Percentiles rank a stretch among this genome's conserved stretches.
These are phyloP conservation scores for Ustulina deusta DNA, from an alignment of 2,329 filamentous ascomycete genomes.

Conservation along the genomic window DNA sequence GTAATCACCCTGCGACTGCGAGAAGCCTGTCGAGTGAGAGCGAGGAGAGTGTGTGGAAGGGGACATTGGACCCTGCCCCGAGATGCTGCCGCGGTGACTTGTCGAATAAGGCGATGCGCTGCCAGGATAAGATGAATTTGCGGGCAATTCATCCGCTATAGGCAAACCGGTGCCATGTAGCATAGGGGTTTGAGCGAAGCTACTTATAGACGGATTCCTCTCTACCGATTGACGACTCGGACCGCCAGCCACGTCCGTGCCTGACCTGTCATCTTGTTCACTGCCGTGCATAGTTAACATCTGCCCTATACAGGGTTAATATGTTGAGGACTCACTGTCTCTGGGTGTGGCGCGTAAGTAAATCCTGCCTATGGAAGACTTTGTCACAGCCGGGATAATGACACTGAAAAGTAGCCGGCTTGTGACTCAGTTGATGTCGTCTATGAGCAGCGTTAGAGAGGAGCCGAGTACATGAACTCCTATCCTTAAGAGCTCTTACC, in stretches of 20 bases:
- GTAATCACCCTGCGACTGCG: constrained; percentile 40
- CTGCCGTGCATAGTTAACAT: constrained; percentile 47
- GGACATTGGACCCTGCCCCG: constrained; percentile 47
- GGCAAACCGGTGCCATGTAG: constrained; percentile 34
- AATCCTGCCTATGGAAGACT: constrained; percentile 69
- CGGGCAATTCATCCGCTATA: constrained; percentile 43
- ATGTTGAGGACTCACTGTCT: constrained; percentile 58
- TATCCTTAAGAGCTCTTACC: constrained; percentile 55
- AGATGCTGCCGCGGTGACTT: constrained; percentile 40
- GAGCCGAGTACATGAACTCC: not conserved
- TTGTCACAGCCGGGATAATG: constrained; percentile 66
- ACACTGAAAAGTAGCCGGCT: constrained; percentile 65
- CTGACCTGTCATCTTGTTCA: constrained; percentile 60
- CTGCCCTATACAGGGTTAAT: constrained; percentile 15
- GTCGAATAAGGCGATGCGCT: constrained; percentile 40
- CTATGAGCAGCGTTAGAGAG: constrained; percentile 54
- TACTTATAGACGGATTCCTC: constrained; percentile 32
- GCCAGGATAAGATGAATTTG: constrained; percentile 42
- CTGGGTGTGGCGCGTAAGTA: constrained; percentile 68
- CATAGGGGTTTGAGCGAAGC: constrained; percentile 35
- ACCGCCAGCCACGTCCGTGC: constrained; percentile 44
- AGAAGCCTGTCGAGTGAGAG: constrained; percentile 25
- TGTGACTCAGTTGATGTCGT: constrained; percentile 71
- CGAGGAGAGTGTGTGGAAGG: constrained; percentile 36
- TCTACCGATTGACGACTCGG: constrained; percentile 47